phyloP scores from a whole-genome alignment of 2,329 filamentous ascomycete species.

The Phialophora verrucosa region DNA sequence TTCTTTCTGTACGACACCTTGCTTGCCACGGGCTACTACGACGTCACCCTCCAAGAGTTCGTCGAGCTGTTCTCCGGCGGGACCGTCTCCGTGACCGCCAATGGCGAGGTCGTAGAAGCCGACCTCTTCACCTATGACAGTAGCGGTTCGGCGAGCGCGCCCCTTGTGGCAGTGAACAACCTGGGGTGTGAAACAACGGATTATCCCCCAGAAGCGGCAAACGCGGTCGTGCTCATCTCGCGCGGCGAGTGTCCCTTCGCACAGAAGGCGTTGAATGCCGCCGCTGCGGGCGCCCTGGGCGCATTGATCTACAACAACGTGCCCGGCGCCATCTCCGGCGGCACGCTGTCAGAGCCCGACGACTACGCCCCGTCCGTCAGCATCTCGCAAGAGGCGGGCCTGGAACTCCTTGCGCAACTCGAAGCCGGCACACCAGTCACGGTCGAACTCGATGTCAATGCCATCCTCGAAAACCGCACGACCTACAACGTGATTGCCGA shows the following conservation, averaged over 20 bases:
- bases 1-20: slow-evolving; percentile 66
- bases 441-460: slow-evolving; percentile 50
- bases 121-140: slow-evolving; percentile 70
- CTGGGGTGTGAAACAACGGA: slow-evolving; percentile 63
- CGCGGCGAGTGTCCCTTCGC: slow-evolving; percentile 65
- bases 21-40: slow-evolving; percentile 47
- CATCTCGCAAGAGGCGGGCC: slow-evolving; percentile 65
- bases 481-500: slow-evolving; percentile 66
- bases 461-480: slow-evolving; percentile 53
- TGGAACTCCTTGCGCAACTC: slow-evolving; percentile 61
- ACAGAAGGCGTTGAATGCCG: slow-evolving; percentile 63
- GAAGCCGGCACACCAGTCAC: slow-evolving; percentile 49
- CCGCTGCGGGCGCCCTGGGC: slow-evolving; percentile 70
- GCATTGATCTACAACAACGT: slow-evolving; percentile 78
- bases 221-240: slow-evolving; percentile 72
- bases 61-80: slow-evolving; percentile 47
- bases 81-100: slow-evolving; percentile 50
- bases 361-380: slow-evolving; percentile 72
- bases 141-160: slow-evolving; percentile 61
- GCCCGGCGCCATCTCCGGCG: slow-evolving; percentile 62
- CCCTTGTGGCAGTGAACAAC: slow-evolving; percentile 64
- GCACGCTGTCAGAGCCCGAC: slow-evolving; percentile 67
- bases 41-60: slow-evolving; percentile 62
- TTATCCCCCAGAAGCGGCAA: slow-evolving; percentile 67
- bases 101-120: slow-evolving; percentile 62